A percentile compares a stretch with the other conserved stretches of the same genome.
Conservation (phyloP, 257 asterid species). For the Dorcoceras hygrometricum region DNA sequence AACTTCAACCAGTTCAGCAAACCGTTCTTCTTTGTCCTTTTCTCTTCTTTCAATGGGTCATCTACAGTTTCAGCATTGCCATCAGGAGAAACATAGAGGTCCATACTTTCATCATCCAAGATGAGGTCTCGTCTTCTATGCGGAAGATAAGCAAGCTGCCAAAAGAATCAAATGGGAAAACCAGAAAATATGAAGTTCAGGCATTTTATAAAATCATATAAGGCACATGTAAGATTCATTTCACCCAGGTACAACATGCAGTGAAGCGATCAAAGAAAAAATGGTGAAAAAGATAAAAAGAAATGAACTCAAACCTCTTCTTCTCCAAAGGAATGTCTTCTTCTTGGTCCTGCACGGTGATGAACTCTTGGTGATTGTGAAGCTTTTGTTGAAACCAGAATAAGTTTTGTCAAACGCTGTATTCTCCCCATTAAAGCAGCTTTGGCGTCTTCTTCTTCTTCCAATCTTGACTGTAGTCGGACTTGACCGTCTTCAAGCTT, state of each 20-base stretch:
- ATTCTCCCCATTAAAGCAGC: conserved; percentile 96
- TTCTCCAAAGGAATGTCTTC: conserved; percentile 99
- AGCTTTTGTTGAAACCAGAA: conserved; percentile 89
- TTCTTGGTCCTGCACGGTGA: conserved; percentile 71
- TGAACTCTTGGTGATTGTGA: conserved; percentile 73
- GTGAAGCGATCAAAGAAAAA: conserved; percentile 18
- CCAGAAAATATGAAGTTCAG: conserved; percentile 5
- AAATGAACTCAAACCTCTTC: conserved; percentile 66
- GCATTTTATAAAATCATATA: conserved; percentile 12
- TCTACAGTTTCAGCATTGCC: conserved; percentile 59
- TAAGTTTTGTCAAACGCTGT: conserved; percentile 90
- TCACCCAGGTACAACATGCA: conserved; percentile 19
- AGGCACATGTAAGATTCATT: conserved; percentile 13
- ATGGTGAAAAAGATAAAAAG: neutral
- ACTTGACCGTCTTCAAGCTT: conserved; percentile 99
- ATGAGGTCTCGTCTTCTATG: conserved; percentile 90
- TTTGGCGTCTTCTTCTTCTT: conserved; percentile 99
- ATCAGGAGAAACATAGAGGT: conserved; percentile 61
- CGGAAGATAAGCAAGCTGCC: conserved; percentile 98
- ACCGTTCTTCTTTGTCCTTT: conserved; percentile 82
- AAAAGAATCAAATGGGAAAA: conserved; percentile 32
- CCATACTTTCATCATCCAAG: conserved; percentile 80
- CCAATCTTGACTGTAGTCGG: conserved; percentile 94
- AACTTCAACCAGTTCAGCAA: conserved; percentile 86
- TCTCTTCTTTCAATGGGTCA: conserved; percentile 69